phyloP scores from a whole-genome alignment of 257 asterid genomes.

The Jasminum sambac region DNA sequence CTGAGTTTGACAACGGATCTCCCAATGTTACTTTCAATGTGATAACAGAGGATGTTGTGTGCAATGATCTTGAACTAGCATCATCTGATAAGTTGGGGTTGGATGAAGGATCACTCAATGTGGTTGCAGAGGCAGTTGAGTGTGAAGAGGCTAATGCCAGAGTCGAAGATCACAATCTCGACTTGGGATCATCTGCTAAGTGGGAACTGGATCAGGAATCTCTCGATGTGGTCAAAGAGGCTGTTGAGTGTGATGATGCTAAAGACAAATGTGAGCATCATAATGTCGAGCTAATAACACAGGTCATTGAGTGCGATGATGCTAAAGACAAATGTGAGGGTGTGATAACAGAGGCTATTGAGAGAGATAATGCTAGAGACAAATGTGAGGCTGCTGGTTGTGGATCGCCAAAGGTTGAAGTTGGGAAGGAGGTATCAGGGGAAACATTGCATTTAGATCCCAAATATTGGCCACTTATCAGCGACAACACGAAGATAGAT shows the following conservation, averaged over 20 bases:
- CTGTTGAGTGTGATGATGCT: background rate
- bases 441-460: slow-evolving; percentile 21
- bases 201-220: background rate
- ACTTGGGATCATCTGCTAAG: slow-evolving; percentile 14
- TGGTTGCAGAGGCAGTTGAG: slow-evolving; percentile 21
- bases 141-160: background rate
- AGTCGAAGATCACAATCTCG: background rate
- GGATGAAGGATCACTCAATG: slow-evolving; percentile 22
- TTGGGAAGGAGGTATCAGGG: slow-evolving; percentile 13
- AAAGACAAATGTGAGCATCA: slow-evolving; percentile 12
- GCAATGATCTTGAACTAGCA: too few relatives aligned
- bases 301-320: too few relatives aligned
- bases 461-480: slow-evolving; percentile 18
- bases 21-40: background rate
- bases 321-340: too few relatives aligned
- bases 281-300: background rate
- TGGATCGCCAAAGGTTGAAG: slow-evolving; percentile 18
- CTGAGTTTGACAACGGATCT: background rate
- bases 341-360: slow-evolving; percentile 22
- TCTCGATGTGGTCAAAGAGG: background rate
- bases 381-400: background rate
- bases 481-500: slow-evolving; percentile 21
- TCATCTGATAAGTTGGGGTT: slow-evolving; percentile 20
- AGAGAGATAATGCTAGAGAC: background rate
- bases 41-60: background rate